phyloP scores from a whole-genome alignment of 768 basidiomycete species.

The Tylopilus rubrobrunneus region DNA sequence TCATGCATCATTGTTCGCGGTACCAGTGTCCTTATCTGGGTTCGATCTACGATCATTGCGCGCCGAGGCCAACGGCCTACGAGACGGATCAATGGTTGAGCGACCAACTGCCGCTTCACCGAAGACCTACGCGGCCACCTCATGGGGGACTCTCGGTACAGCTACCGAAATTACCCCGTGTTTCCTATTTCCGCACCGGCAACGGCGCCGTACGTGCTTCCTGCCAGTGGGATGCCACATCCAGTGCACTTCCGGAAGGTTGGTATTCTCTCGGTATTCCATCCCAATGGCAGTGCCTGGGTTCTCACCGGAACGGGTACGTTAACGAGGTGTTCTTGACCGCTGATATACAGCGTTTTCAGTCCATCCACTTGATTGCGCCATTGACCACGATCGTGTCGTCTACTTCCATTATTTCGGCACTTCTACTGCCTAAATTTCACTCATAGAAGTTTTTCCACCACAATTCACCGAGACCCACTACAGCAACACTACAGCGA shows the following conservation, averaged over 20 bases:
- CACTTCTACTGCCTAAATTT: conserved; percentile 5
- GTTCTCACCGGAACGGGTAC: neutral
- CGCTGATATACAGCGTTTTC: too few species aligned
- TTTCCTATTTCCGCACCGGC: neutral
- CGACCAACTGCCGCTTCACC: neutral
- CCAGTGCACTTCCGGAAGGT: neutral
- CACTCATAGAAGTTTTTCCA: neutral
- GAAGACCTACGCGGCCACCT: too few species aligned
- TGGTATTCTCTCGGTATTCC: neutral
- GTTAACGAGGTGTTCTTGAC: neutral
- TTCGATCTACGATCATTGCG: neutral
- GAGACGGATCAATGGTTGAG: neutral
- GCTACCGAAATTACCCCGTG: neutral
- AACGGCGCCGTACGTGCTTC: neutral
- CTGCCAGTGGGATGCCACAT: neutral
- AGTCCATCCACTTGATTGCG: neutral
- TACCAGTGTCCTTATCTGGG: neutral
- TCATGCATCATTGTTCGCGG: too few species aligned
- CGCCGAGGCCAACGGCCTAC: too few species aligned
- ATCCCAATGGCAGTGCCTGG: neutral
- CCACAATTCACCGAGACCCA: neutral
- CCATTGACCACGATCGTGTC: neutral
- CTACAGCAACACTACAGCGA: too few species aligned
- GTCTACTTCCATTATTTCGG: neutral
- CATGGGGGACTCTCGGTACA: too few species aligned